These are phyloP conservation scores for Phytopythium cucurbitacearum DNA, from an alignment of 352 stramenopile genomes.

Conservation along the genomic window DNA sequence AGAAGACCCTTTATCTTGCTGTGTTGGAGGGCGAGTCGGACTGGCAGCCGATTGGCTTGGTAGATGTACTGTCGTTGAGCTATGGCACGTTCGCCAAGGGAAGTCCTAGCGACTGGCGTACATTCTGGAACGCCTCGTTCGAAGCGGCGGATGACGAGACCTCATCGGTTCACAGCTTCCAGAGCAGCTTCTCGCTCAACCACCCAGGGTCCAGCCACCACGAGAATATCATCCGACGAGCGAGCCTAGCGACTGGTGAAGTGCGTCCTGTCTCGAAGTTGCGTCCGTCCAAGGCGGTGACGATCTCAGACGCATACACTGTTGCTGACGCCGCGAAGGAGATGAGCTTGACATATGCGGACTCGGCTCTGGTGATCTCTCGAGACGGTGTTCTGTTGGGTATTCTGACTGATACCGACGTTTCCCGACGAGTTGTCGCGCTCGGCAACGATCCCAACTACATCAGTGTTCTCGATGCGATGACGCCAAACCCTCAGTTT, in stretches of 20 bases:
- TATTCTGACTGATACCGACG: conserved; percentile 95
- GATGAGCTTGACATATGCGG: conserved; percentile 87
- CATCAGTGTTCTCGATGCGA: conserved; percentile 79
- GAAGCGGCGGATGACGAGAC: conserved; percentile 67
- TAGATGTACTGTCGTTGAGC: conserved; percentile 86
- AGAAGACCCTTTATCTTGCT: conserved; percentile 81
- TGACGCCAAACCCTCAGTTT: conserved; percentile 88
- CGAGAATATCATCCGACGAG: conserved; percentile 31
- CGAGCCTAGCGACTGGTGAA: conserved; percentile 64
- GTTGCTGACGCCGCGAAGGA: conserved; percentile 89
- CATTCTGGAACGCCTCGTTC: conserved; percentile 89
- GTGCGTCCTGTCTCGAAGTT: conserved; percentile 90
- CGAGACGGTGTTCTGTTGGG: conserved; percentile 87
- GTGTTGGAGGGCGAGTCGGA: conserved; percentile 73
- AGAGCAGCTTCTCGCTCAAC: conserved; percentile 66
- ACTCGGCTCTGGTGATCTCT: conserved; percentile 92
- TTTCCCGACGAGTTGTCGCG: conserved; percentile 81
- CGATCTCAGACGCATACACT: conserved; percentile 77
- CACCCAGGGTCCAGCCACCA: conserved; percentile 28
- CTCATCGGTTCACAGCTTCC: conserved; percentile 80
- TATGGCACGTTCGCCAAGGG: conserved; percentile 89
- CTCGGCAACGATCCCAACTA: conserved; percentile 83
- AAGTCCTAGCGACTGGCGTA: conserved; percentile 81
- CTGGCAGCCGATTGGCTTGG: conserved; percentile 66
- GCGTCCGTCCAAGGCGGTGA: conserved; percentile 87